phyloP scores from a whole-genome alignment of 768 basidiomycete species.

The Rubroboletus pulcherrimus region DNA sequence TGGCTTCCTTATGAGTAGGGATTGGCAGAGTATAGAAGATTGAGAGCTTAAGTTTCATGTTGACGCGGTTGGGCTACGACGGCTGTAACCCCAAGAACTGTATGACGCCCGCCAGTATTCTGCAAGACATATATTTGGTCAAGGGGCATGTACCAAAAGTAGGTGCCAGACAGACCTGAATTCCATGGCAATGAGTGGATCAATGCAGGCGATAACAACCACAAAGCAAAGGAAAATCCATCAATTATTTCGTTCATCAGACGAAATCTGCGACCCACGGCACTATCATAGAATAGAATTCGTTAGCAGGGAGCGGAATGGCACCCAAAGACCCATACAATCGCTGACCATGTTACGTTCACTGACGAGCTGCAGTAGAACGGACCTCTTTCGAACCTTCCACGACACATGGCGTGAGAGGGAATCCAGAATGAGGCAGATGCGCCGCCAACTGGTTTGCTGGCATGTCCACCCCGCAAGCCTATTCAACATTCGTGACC shows the following conservation, averaged over 20 bases:
- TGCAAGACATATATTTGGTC: background rate
- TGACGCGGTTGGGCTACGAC: background rate
- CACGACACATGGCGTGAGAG: background rate
- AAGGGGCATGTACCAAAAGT: background rate
- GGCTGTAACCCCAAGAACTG: background rate
- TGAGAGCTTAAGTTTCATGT: background rate
- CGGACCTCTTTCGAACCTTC: background rate
- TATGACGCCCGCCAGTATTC: background rate
- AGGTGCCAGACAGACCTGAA: background rate
- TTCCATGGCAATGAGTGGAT: background rate
- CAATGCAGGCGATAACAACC: background rate
- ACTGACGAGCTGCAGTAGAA: background rate
- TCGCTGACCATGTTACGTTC: background rate
- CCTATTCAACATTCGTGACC: background rate
- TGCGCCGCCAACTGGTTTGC: background rate
- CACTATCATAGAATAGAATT: background rate
- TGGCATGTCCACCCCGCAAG: background rate
- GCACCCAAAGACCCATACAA: background rate
- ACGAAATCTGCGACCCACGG: background rate
- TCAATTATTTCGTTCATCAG: background rate
- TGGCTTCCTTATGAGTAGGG: too few species aligned
- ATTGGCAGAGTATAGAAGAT: background rate
- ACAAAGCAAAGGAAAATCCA: background rate
- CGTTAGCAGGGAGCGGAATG: background rate
- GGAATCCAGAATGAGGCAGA: background rate